These are phyloP conservation scores for Ganoderma lucidum DNA, from an alignment of 1,284 basidiomycete genomes.

Conservation along the genomic window DNA sequence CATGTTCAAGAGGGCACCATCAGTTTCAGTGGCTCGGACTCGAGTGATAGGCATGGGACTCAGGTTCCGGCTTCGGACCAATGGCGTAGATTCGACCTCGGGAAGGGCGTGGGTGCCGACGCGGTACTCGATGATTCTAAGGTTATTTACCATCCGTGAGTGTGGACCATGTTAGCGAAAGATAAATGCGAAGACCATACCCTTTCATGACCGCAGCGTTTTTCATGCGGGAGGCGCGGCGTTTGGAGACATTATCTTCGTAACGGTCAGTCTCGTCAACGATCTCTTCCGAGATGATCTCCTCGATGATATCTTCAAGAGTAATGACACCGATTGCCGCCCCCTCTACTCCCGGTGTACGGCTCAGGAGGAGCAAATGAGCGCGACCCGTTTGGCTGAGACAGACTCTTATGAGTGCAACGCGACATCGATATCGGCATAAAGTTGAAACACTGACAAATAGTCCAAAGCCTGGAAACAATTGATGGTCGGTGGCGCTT, in stretches of 20 bases:
- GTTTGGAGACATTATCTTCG: conserved; percentile 85
- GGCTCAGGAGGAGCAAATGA: conserved; percentile 89
- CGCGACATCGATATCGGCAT: neutral
- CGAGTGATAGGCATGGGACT: conserved; percentile 16
- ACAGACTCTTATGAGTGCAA: neutral
- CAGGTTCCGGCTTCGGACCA: conserved; percentile 26
- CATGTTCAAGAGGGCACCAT: conserved; percentile 10
- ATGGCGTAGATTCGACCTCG: conserved; percentile 33
- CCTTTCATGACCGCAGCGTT: conserved; percentile 85
- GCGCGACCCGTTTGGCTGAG: conserved; percentile 94
- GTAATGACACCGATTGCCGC: conserved; percentile 88
- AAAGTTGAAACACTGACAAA: conserved; percentile 60
- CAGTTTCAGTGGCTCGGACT: conserved; percentile 8
- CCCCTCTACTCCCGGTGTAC: conserved; percentile 80
- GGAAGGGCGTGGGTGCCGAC: conserved; percentile 29
- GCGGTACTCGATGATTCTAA: conserved; percentile 42
- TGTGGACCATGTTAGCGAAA: neutral
- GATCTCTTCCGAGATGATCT: conserved; percentile 90
- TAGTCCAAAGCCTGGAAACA: conserved; percentile 89
- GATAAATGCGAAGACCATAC: conserved; percentile 46
- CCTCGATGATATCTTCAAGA: conserved; percentile 84
- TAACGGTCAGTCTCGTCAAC: conserved; percentile 92
- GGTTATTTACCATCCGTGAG: neutral
- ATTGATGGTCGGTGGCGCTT: conserved; percentile 87
- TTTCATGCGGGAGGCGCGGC: conserved; percentile 71